Conservation (phyloP, 768 basidiomycete genomes). For the Pulveroboletus sp. region DNA sequence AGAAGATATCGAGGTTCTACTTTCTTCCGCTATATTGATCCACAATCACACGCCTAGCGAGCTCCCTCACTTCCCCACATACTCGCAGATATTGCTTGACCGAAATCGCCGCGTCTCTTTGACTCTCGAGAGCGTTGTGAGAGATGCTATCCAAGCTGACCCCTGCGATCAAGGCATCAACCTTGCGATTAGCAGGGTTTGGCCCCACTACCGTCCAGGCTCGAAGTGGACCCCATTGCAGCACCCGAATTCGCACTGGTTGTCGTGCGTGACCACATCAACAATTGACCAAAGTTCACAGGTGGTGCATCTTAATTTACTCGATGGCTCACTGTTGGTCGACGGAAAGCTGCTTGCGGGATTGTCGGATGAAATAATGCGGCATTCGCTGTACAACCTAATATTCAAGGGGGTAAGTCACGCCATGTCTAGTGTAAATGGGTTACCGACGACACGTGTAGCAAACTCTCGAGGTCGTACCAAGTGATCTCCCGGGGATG, state of each 20-base stretch:
- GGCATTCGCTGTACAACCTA: slow-evolving; percentile 15
- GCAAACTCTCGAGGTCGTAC: slow-evolving; percentile 20
- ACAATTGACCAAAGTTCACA: slow-evolving; percentile 13
- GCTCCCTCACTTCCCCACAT: neutral
- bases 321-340: slow-evolving; percentile 25
- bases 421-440: neutral
- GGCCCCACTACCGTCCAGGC: too few relatives aligned
- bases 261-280: slow-evolving; percentile 16
- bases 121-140: too few relatives aligned
- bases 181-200: too few relatives aligned
- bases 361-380: slow-evolving; percentile 17
- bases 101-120: too few relatives aligned
- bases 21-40: slow-evolving; percentile 25
- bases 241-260: slow-evolving; percentile 18
- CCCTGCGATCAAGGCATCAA: too few relatives aligned
- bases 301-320: slow-evolving; percentile 18
- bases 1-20: slow-evolving; percentile 21
- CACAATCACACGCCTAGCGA: slow-evolving; percentile 22
- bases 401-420: slow-evolving; percentile 21
- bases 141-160: too few relatives aligned
- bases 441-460: slow-evolving; percentile 3
- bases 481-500: slow-evolving; percentile 24
- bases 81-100: slow-evolving; percentile 19
- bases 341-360: slow-evolving; percentile 23
- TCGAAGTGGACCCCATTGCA: too few relatives aligned